These are phyloP conservation scores for Tetrapisispora fleetii DNA, from an alignment of 805 yeast genomes.

Conservation along the genomic window DNA sequence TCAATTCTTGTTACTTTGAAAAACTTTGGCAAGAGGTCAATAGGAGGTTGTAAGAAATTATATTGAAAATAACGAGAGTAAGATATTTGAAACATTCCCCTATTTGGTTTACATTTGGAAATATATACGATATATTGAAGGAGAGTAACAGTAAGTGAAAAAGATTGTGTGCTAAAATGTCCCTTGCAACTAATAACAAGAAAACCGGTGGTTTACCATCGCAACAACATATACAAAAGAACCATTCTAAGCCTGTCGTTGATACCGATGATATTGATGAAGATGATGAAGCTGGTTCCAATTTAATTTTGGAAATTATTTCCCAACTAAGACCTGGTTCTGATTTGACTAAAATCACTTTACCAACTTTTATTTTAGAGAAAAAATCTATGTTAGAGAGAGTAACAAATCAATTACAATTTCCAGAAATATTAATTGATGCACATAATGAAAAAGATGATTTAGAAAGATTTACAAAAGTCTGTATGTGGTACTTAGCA, in stretches of 20 bases:
- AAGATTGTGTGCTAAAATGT: background rate
- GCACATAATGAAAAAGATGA: slow-evolving; percentile 57
- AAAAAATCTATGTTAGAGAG: slow-evolving; percentile 94
- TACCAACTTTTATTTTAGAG: slow-evolving; percentile 92
- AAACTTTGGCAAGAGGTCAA: too few species aligned
- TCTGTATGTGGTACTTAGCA: slow-evolving; percentile 83
- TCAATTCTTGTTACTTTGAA: too few species aligned
- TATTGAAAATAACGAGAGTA: too few species aligned
- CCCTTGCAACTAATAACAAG: background rate
- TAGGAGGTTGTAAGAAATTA: too few species aligned
- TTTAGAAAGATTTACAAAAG: slow-evolving; percentile 57
- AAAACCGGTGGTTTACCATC: background rate
- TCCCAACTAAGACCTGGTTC: slow-evolving; percentile 88
- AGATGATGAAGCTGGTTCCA: slow-evolving; percentile 82
- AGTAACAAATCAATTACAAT: slow-evolving; percentile 77
- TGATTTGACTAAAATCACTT: slow-evolving; percentile 80
- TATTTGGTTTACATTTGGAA: background rate
- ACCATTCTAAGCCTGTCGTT: background rate
- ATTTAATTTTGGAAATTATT: slow-evolving; percentile 76
- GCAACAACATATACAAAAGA: background rate
- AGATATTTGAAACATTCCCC: background rate
- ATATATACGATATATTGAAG: background rate
- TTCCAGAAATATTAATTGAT: slow-evolving; percentile 60
- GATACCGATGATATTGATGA: slow-evolving; percentile 77
- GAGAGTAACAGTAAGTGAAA: too few species aligned